phyloP scores from a whole-genome alignment of 148 eudicot species.

The Vaccinium myrtillus region DNA sequence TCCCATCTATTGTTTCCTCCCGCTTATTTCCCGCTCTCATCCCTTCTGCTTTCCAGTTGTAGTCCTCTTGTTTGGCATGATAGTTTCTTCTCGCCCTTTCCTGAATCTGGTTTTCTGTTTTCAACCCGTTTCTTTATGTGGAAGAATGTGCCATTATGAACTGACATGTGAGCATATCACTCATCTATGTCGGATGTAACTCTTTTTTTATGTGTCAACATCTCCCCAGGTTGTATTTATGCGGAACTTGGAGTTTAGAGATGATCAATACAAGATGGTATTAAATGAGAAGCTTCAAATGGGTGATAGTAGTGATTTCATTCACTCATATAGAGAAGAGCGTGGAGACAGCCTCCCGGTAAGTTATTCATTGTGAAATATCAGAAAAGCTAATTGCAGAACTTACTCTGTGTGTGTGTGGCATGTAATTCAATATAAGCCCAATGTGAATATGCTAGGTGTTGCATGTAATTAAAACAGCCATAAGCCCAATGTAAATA shows the following conservation, averaged over 20 bases:
- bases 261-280: conserved; percentile 62
- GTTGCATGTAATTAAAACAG: not conserved
- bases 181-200: not conserved
- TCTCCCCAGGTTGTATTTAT: conserved; percentile 63
- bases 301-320: conserved; percentile 47
- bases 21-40: not conserved
- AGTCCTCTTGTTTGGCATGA: not conserved
- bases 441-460: too few relatives aligned
- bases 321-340: conserved; percentile 51
- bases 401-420: not conserved
- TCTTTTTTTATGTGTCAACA: not conserved
- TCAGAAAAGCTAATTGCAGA: conserved; percentile 4
- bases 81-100: not conserved
- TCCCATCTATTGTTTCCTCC: not conserved
- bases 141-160: not conserved
- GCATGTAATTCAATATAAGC: too few relatives aligned
- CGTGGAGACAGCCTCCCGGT: conserved; percentile 43
- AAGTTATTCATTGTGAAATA: conserved; percentile 22
- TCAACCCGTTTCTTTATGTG: not conserved
- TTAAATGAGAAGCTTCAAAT: conserved; percentile 76
- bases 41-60: not conserved
- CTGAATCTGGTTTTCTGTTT: not conserved
- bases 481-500: not conserved
- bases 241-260: conserved; percentile 76
- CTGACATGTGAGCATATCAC: not conserved